Percentiles rank a stretch among this genome's conserved stretches.
These are phyloP conservation scores for Diatrype stigma DNA, from an alignment of 2,329 filamentous ascomycete genomes.

Conservation along the genomic window DNA sequence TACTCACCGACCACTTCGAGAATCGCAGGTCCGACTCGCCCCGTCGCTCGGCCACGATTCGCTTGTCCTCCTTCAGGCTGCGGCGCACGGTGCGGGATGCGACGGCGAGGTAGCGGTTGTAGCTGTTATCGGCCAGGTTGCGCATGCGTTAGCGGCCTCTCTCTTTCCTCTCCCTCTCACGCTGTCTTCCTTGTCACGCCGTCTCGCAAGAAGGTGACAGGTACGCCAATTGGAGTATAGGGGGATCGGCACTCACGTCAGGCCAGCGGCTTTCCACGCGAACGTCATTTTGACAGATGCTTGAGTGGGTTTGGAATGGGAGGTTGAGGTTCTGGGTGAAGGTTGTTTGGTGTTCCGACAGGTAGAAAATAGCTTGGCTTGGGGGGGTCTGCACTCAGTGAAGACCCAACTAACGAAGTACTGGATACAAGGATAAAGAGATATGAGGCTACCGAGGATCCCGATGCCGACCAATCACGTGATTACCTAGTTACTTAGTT, in stretches of 20 bases:
- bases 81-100: conserved; percentile 92
- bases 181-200: neutral
- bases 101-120: conserved; percentile 99
- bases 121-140: conserved; percentile 57
- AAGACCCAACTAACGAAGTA: neutral
- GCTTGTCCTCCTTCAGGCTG: conserved; percentile 93
- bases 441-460: neutral
- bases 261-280: conserved; percentile 96
- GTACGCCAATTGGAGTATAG: neutral
- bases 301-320: conserved; percentile 25
- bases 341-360: conserved; percentile 24
- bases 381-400: neutral
- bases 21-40: conserved; percentile 87
- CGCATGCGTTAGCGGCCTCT: conserved; percentile 10
- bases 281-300: conserved; percentile 75
- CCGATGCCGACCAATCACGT: conserved; percentile 1
- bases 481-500: neutral
- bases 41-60: conserved; percentile 81
- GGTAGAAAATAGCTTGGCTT: conserved; percentile 1
- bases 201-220: neutral
- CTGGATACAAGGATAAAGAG: too few species aligned
- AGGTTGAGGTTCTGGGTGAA: conserved; percentile 21
- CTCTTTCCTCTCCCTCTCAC: conserved; percentile 12
- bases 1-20: conserved; percentile 90
- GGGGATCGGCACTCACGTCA: conserved; percentile 78